Evolutionary conservation across 345 rosid genomes (phyloP).

Genomic region (Euphorbia pulcherrima): DNA sequence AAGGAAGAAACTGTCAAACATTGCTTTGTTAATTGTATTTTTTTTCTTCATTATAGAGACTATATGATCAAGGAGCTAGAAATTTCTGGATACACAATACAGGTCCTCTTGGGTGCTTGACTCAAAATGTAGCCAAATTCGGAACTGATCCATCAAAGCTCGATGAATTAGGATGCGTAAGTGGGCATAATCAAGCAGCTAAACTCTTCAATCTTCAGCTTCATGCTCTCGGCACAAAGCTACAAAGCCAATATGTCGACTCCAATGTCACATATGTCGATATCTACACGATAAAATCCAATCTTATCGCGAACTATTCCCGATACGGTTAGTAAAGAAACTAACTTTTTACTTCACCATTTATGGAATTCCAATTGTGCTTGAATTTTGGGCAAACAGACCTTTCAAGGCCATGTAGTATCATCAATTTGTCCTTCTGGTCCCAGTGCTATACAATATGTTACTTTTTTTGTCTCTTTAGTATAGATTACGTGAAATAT

Average conservation of each 20-base stretch:
- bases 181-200: slow-evolving; percentile 80
- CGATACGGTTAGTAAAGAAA: slow-evolving; percentile 52
- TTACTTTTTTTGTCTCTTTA: no score
- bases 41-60: slow-evolving; percentile 34
- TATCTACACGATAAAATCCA: slow-evolving; percentile 69
- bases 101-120: slow-evolving; percentile 88
- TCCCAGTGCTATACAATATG: no score
- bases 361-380: neutral
- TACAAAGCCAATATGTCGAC: slow-evolving; percentile 58
- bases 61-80: slow-evolving; percentile 82
- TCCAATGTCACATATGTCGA: slow-evolving; percentile 70
- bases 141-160: slow-evolving; percentile 80
- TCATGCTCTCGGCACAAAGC: slow-evolving; percentile 60
- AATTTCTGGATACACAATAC: slow-evolving; percentile 95
- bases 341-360: neutral
- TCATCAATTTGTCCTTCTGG: no score
- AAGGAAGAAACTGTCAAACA: neutral
- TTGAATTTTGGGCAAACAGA: no score
- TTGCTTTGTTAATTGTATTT: neutral
- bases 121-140: slow-evolving; percentile 82
- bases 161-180: slow-evolving; percentile 77
- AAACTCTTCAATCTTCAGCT: slow-evolving; percentile 84
- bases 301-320: slow-evolving; percentile 66
- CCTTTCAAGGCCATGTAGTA: no score
- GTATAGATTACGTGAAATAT: no score